Percentiles rank a stretch among this genome's conserved stretches.
Evolutionary conservation across 495 filamentous ascomycete genomes (phyloP).

Genomic region (Parmelia sp.): DNA sequence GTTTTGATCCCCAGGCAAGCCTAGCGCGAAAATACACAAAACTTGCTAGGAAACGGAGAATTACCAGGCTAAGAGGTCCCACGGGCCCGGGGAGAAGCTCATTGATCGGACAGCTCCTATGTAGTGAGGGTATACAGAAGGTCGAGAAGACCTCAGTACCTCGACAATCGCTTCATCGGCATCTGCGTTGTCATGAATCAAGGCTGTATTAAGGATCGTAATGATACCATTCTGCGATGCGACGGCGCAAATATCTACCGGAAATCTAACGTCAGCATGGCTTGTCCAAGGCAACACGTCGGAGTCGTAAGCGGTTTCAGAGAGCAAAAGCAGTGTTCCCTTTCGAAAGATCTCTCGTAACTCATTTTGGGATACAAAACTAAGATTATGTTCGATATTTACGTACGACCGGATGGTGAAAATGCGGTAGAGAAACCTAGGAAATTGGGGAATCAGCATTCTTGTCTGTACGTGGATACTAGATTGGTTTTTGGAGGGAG

Average conservation of each 20-base stretch:
- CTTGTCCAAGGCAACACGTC: background rate
- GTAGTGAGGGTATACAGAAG: slow-evolving; percentile 26
- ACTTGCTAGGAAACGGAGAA: background rate
- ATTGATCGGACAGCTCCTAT: slow-evolving; percentile 83
- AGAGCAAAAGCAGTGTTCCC: background rate
- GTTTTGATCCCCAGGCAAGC: background rate
- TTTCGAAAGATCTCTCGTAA: background rate
- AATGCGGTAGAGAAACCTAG: slow-evolving; percentile 69
- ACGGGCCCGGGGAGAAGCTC: slow-evolving; percentile 81
- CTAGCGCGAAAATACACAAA: background rate
- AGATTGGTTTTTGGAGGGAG: too few relatives aligned
- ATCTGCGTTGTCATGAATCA: slow-evolving; percentile 37
- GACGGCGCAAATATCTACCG: slow-evolving; percentile 51
- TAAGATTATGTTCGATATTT: background rate
- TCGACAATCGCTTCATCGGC: slow-evolving; percentile 39
- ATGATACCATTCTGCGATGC: slow-evolving; percentile 68
- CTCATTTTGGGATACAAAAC: background rate
- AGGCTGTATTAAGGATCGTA: slow-evolving; percentile 56
- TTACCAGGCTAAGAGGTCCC: slow-evolving; percentile 82
- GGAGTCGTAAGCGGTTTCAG: background rate
- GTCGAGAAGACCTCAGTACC: slow-evolving; percentile 38
- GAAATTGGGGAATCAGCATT: too few relatives aligned
- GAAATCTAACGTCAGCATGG: background rate
- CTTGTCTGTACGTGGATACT: too few relatives aligned
- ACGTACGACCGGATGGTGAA: slow-evolving; percentile 52